Evolutionary conservation across 805 yeast genomes (phyloP), one percentile per base, ranked within the genome.

Genomic region (Myxozyma neglecta): DNA sequence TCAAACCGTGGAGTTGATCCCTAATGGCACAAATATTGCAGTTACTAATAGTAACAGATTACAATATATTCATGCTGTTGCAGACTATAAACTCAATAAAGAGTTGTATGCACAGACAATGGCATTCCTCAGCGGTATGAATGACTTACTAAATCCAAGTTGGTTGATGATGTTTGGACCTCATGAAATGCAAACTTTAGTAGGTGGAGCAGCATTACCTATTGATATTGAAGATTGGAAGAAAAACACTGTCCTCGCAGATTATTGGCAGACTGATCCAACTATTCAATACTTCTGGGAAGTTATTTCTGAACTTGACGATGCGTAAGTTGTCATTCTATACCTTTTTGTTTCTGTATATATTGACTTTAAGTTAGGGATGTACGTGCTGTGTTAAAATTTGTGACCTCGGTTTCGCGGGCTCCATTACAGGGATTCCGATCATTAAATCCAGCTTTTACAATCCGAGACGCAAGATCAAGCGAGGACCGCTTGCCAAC

Each of bases 121-220:
- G 37, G 78, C 81, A 45, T 88, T 90, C 71, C 75, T 92, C 40
- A 80, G 78, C 13, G 99, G 99, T 0, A 72, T 94, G 52, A 82
- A 80, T 66, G 82, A 81, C 59, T 77, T 93, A 18, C 85, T 94
- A 34, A 79, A 85, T 10, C 84, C 86, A 1, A 80, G 80, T 43
- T 90, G 97, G 97, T 77, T 93, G 50, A 81, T 82, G 29, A 84
- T 93, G 87, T 94, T 93, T 76, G 90, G 89, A 70, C 86, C 96
- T 0, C 77, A 77, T 42, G 98, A 94, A 70, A 74, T 94, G 14
- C 96, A 91, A 71, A 84, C 85, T 79, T 77, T 93, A n/a, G 85
- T 90, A 1, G 84, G 94, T 16, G 97, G 96, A 4, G 92, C 89
- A 8, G 82, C 83, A 53, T 80, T 81, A 51, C 88, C 85, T 57